Conservation (phyloP, 2,329 filamentous ascomycete species). For the Dendryphion nanum region DNA sequence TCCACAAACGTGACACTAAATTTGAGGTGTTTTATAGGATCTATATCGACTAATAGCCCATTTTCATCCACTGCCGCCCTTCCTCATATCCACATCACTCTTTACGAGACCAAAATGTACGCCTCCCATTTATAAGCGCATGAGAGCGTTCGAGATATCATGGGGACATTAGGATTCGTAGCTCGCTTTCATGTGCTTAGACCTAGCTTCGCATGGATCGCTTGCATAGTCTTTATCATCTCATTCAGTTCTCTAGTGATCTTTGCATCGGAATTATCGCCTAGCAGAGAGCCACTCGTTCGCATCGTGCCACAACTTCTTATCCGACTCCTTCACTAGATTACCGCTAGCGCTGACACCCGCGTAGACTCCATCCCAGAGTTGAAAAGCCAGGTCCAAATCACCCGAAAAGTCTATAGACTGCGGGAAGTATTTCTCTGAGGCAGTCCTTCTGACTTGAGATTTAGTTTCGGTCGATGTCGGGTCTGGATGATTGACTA, state of each 20-base stretch:
- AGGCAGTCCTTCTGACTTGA: slow-evolving; percentile 52
- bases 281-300: slow-evolving; percentile 55
- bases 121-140: too few species aligned
- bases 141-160: too few species aligned
- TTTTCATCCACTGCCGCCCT: too few species aligned
- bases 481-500: slow-evolving; percentile 58
- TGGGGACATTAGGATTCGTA: too few species aligned
- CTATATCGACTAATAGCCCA: too few species aligned
- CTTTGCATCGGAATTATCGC: slow-evolving; percentile 17
- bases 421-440: slow-evolving; percentile 60
- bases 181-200: neutral
- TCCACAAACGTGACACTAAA: too few species aligned
- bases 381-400: slow-evolving; percentile 58
- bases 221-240: neutral
- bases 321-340: slow-evolving; percentile 42
- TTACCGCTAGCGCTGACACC: slow-evolving; percentile 56
- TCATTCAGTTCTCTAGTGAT: too few species aligned
- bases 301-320: slow-evolving; percentile 57
- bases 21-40: too few species aligned
- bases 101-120: too few species aligned
- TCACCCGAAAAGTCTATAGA: slow-evolving; percentile 58
- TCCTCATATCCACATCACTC: too few species aligned
- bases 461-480: slow-evolving; percentile 50
- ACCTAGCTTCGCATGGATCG: neutral
- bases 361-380: slow-evolving; percentile 65